Evolutionary conservation across 225 moss, liverwort and hornwort genomes (phyloP), one percentile per base, ranked within the genome.

Genomic region (Climacium dendroides): DNA sequence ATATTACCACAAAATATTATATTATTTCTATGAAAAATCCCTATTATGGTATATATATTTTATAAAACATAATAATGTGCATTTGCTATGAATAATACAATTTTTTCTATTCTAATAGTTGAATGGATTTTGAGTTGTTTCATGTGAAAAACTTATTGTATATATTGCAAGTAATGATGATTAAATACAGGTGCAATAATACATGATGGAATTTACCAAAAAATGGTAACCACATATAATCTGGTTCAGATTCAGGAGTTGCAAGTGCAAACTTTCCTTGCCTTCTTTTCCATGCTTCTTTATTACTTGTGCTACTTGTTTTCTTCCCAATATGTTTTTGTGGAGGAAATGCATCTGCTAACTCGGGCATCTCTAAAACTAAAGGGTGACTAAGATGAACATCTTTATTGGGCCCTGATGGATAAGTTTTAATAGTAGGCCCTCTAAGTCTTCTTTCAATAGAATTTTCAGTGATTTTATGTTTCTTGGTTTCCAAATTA

Each of bases 141-240:
- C 1, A 28, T 61, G 6, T 23, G 1, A 61, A 30, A 15, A 8
- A 1, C 2, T 30, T 61, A 20, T 72, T 59, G 17, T 34, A 11
- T 35, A 45, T 7, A 4, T 19, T 59, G n/a, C 5, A 25, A 74
- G 47, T 8, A 74, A 35, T 37, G 3, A 48, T 3, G 2, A 45
- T 4, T 26, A 7, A 15, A 15, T 6, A 8, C 3, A 4, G 14
- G 7, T 61, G 10, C 10, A 59, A 66, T n/a, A n/a, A n/a, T n/a
- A n/a, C n/a, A n/a, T n/a, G n/a, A n/a, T n/a, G 1, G 7, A 41
- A 17, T 14, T 9, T 88, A 93, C 93, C 85, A 76, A 93, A 89
- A 85, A 93, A 92, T 26, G 93, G 89, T 22, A 92, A 30, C 93
- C 93, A 93, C 89, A 88, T 90, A 35, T 92, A 92, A 41, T 85